Conservation (phyloP, 345 rosid species). For the Theobroma cacao region DNA sequence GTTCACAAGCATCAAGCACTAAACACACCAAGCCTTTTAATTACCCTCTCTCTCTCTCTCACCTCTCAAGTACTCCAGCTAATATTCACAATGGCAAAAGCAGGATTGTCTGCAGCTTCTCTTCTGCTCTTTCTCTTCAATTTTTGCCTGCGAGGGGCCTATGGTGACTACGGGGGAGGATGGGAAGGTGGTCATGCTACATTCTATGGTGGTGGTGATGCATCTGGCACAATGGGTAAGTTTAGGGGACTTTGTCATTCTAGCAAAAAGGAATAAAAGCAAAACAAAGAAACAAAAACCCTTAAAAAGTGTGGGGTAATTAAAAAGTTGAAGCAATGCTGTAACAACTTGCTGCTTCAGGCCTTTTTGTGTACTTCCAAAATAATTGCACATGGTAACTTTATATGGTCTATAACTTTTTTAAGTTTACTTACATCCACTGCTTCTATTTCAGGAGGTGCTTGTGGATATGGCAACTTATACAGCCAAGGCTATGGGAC, state of each 20-base stretch:
- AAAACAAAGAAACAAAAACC: neutral
- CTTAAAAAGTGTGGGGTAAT: neutral
- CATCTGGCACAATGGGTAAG: constrained; percentile 85
- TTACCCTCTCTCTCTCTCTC: neutral
- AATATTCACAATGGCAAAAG: constrained; percentile 26
- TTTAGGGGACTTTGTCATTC: neutral
- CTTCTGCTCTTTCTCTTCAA: constrained; percentile 29
- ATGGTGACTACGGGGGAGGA: constrained; percentile 63
- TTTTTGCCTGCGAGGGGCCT: constrained; percentile 32
- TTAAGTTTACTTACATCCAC: neutral
- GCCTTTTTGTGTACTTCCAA: neutral
- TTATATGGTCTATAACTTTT: neutral
- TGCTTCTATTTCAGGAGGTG: constrained; percentile 56
- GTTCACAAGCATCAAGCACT: constrained; percentile 12
- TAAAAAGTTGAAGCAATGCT: neutral
- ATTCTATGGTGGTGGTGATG: constrained; percentile 79
- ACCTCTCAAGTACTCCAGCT: constrained; percentile 1
- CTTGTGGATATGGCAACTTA: constrained; percentile 76
- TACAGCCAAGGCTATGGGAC: constrained; percentile 79
- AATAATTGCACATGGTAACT: neutral
- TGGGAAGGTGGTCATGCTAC: constrained; percentile 78
- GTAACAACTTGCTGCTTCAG: neutral
- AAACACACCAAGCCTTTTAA: neutral
- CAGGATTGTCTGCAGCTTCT: constrained; percentile 22
- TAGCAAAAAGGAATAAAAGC: neutral